A percentile compares a stretch with the other conserved stretches of the same genome.
These are phyloP conservation scores for Hippophae rhamnoides DNA, from an alignment of 306 rosid species.

Conservation along the genomic window DNA sequence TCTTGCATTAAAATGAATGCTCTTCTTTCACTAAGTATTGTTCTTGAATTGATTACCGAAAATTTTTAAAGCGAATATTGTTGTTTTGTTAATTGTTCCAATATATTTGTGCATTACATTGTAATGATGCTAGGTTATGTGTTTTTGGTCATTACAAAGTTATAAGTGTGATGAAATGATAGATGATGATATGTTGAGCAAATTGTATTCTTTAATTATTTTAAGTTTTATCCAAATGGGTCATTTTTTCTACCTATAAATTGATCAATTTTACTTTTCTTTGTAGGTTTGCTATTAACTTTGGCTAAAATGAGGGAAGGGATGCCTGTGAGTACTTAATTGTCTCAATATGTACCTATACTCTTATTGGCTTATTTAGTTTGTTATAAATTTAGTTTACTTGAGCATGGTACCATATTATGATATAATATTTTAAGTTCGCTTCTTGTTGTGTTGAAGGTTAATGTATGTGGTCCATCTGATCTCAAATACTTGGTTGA, in stretches of 20 bases:
- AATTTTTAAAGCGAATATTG: conserved; percentile 33
- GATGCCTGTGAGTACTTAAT: conserved; percentile 57
- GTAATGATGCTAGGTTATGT: too few species aligned
- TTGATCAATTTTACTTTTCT: conserved; percentile 17
- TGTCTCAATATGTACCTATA: neutral
- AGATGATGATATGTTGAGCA: neutral
- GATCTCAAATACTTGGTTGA: conserved; percentile 72
- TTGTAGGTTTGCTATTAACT: conserved; percentile 77
- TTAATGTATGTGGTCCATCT: conserved; percentile 82
- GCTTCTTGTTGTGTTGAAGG: conserved; percentile 38
- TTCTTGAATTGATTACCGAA: too few species aligned
- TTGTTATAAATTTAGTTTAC: conserved; percentile 1
- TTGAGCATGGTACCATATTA: neutral
- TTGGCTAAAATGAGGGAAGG: conserved; percentile 91
- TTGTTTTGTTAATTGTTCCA: conserved; percentile 40
- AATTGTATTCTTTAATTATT: conserved; percentile 8
- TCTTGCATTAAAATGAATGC: neutral
- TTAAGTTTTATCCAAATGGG: neutral
- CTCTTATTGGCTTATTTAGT: neutral
- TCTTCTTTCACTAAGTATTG: too few species aligned
- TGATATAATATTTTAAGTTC: conserved; percentile 5
- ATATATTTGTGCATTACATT: neutral
- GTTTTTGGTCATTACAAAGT: too few species aligned
- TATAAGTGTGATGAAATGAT: too few species aligned
- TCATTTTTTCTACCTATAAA: conserved; percentile 12